These are phyloP conservation scores for Boletellus ananas DNA, from an alignment of 768 basidiomycete species.

Conservation along the genomic window DNA sequence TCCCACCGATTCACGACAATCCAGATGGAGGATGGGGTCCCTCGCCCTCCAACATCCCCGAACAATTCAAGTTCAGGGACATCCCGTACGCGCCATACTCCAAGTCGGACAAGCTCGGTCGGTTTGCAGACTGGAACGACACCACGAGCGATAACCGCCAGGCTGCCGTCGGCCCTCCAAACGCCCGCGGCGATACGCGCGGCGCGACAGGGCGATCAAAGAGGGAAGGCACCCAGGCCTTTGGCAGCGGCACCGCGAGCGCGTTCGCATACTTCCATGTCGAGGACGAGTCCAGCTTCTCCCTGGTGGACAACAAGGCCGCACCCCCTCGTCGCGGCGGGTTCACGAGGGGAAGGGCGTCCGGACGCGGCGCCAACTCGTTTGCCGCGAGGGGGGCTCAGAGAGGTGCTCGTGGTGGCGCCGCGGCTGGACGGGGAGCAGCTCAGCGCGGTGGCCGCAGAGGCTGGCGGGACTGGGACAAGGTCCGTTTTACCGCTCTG, in stretches of 20 bases:
- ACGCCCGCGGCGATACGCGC: conserved; percentile 43
- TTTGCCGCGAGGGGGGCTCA: conserved; percentile 42
- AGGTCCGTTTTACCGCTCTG: conserved; percentile 45
- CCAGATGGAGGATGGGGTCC: conserved; percentile 92
- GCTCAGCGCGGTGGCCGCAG: conserved; percentile 42
- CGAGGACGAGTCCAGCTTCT: conserved; percentile 97
- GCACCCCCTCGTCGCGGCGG: conserved; percentile 68
- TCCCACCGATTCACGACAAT: conserved; percentile 88
- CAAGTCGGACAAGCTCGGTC: conserved; percentile 97
- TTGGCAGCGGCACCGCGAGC: conserved; percentile 85
- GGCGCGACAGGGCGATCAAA: conserved; percentile 55
- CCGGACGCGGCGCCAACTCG: conserved; percentile 33
- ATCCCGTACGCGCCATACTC: conserved; percentile 98
- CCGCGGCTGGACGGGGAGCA: conserved; percentile 41
- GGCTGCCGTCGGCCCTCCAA: conserved; percentile 45
- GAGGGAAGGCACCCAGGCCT: conserved; percentile 77
- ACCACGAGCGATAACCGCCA: conserved; percentile 61
- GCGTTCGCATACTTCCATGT: conserved; percentile 97
- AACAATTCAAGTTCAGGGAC: conserved; percentile 96
- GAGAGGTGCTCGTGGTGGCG: conserved; percentile 44
- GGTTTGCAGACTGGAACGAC: conserved; percentile 98
- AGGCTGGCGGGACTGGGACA: conserved; percentile 95
- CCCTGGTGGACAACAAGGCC: conserved; percentile 87
- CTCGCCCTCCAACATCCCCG: conserved; percentile 77
- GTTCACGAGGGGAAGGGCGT: conserved; percentile 50